A percentile compares a stretch with the other conserved stretches of the same genome.
Evolutionary conservation across 495 filamentous ascomycete genomes (phyloP).

Genomic region (Thozetella sp.): DNA sequence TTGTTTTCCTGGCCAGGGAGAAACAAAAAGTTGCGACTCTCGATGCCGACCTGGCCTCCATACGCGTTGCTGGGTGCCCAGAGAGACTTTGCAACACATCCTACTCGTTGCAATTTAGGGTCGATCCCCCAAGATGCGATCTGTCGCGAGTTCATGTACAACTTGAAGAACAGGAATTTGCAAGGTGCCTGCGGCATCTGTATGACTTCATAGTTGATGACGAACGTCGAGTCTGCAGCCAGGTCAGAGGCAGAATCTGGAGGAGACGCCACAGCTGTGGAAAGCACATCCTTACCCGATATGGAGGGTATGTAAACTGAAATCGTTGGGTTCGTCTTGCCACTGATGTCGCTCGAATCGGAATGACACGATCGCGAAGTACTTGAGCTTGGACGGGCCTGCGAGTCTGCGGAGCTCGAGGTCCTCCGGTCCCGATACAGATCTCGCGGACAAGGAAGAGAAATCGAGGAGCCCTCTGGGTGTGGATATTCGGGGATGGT

Average conservation of each 20-base stretch:
- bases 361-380: neutral
- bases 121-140: slow-evolving; percentile 50
- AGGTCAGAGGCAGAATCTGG: slow-evolving; percentile 9
- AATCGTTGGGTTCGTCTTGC: slow-evolving; percentile 35
- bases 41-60: slow-evolving; percentile 28
- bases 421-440: slow-evolving; percentile 3
- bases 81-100: slow-evolving; percentile 40
- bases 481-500: slow-evolving; percentile 50
- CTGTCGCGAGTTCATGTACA: slow-evolving; percentile 49
- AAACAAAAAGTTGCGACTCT: slow-evolving; percentile 43
- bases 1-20: slow-evolving; percentile 29
- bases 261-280: neutral
- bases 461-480: slow-evolving; percentile 46
- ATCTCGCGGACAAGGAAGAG: slow-evolving; percentile 19
- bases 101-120: slow-evolving; percentile 16
- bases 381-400: neutral
- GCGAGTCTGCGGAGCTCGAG: neutral
- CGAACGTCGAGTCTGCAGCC: slow-evolving; percentile 43
- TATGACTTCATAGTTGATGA: slow-evolving; percentile 40
- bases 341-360: neutral
- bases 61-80: slow-evolving; percentile 35
- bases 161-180: slow-evolving; percentile 47
- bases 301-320: slow-evolving; percentile 53
- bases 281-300: slow-evolving; percentile 43
- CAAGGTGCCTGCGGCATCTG: slow-evolving; percentile 22